phyloP scores from a whole-genome alignment of 352 stramenopile genomes.

The Pythium graminicola region DNA sequence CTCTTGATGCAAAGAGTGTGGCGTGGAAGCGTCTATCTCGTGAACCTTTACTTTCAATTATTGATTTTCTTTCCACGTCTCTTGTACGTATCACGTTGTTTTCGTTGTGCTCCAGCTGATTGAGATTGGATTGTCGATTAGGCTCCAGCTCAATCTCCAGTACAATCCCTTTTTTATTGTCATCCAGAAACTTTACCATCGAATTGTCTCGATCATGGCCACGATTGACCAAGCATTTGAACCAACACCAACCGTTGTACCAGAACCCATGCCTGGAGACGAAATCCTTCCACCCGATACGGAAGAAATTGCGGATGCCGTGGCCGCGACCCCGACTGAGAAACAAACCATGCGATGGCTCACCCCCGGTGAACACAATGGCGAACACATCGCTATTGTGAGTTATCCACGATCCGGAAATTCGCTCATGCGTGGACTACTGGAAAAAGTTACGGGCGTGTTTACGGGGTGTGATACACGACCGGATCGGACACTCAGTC shows the following conservation, averaged over 20 bases:
- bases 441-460: constrained; percentile 92
- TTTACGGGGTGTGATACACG: constrained; percentile 97
- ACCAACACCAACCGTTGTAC: not conserved
- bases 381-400: constrained; percentile 84
- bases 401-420: constrained; percentile 98
- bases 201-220: constrained; percentile 14
- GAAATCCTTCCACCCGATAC: constrained; percentile 4
- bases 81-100: constrained; percentile 30
- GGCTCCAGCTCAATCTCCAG: constrained; percentile 51
- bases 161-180: constrained; percentile 68
- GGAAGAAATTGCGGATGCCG: constrained; percentile 11
- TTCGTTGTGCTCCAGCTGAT: no score
- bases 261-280: not conserved
- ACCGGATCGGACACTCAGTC: constrained; percentile 90
- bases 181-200: constrained; percentile 30
- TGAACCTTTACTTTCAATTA: constrained; percentile 49
- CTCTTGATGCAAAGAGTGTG: constrained; percentile 28
- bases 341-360: constrained; percentile 56
- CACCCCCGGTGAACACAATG: constrained; percentile 45
- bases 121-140: no score
- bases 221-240: constrained; percentile 10
- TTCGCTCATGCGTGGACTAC: constrained; percentile 92
- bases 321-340: constrained; percentile 4
- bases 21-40: constrained; percentile 37
- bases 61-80: constrained; percentile 65